Base-by-base conservation (phyloP, 257 asterid genomes). In the Plantago elongata region DNA sequence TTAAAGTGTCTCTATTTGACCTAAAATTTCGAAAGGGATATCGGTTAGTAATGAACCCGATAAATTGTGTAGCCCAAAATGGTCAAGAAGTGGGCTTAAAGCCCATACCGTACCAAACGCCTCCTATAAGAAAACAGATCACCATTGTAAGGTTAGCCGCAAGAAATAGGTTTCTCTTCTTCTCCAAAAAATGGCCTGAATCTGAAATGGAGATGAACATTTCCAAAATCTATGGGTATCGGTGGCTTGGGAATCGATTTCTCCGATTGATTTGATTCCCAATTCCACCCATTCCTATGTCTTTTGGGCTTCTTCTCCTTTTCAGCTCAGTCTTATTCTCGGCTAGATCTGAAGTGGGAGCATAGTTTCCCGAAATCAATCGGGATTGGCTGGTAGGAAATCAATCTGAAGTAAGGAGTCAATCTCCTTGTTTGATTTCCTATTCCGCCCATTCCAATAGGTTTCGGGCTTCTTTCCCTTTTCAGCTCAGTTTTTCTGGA, bases 261-360 rank as follows among this genome's bases (percentile, higher is more conserved):
- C 16, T 15, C 15, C 6, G 13, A 15, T 5, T 2, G 11, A 11
- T 49, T 44, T 22, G 79, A 76, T 77, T 77, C 67, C 86, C 83
- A 67, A 80, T 54, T 52, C 77, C 86, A 72, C 83, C 83, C 83
- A 77, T 80, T 74, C 86, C 55, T 50, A 15, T 50, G 55, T 12
- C 55, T 50, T 50, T 50, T 13, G 13, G 29, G 30, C 18, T 50
- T 50, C 29, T 50, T 29, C 55, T 22, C 2, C 30, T 29, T 16
- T 52, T 52, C 57, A 34, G 14, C 22, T 49, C n/a, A 4, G 7
- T 1, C 22, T 12, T n/a, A n/a, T n/a, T n/a, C n/a, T n/a, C 2
- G 54, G 7, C 22, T 49, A 49, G 54, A 50, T 50, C 10, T 0
- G 29, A 50, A 50, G 17, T 1, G 30, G 5, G 30, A 13, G 30